These are phyloP conservation scores for Ganoderma lingzhi DNA, from an alignment of 1,284 basidiomycete genomes.

Conservation along the genomic window DNA sequence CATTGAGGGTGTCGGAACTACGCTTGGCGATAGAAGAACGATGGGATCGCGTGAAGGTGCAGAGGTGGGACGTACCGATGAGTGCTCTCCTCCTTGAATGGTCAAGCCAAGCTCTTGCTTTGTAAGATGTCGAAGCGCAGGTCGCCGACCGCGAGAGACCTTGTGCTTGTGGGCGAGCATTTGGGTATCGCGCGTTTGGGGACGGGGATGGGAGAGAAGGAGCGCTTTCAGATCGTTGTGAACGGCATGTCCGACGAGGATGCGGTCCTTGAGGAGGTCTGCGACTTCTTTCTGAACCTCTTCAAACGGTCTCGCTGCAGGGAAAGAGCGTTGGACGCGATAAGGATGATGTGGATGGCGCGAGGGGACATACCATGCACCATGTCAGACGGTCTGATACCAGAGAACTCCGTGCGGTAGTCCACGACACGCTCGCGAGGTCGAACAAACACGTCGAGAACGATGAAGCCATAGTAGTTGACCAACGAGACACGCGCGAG, in stretches of 20 bases:
- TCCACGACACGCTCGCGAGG: slow-evolving; percentile 93
- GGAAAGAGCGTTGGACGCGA: background rate
- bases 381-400: slow-evolving; percentile 84
- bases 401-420: slow-evolving; percentile 93
- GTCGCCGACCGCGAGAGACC: slow-evolving; percentile 64
- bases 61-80: slow-evolving; percentile 64
- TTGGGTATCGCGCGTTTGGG: slow-evolving; percentile 88
- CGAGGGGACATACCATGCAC: slow-evolving; percentile 57
- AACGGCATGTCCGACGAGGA: slow-evolving; percentile 95
- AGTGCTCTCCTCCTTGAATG: slow-evolving; percentile 92
- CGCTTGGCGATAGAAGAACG: background rate
- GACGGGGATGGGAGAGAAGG: slow-evolving; percentile 88
- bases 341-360: background rate
- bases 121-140: slow-evolving; percentile 85
- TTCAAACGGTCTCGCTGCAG: slow-evolving; percentile 77
- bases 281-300: slow-evolving; percentile 87
- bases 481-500: slow-evolving; percentile 93
- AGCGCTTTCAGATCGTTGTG: slow-evolving; percentile 93
- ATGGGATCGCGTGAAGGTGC: background rate
- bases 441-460: slow-evolving; percentile 88
- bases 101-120: slow-evolving; percentile 83
- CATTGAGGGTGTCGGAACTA: slow-evolving; percentile 1
- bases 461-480: slow-evolving; percentile 86
- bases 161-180: slow-evolving; percentile 66
- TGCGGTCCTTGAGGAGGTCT: slow-evolving; percentile 79